Evolutionary conservation across 2,329 filamentous ascomycete genomes (phyloP).

Genomic region (Zymoseptoria tritici): DNA sequence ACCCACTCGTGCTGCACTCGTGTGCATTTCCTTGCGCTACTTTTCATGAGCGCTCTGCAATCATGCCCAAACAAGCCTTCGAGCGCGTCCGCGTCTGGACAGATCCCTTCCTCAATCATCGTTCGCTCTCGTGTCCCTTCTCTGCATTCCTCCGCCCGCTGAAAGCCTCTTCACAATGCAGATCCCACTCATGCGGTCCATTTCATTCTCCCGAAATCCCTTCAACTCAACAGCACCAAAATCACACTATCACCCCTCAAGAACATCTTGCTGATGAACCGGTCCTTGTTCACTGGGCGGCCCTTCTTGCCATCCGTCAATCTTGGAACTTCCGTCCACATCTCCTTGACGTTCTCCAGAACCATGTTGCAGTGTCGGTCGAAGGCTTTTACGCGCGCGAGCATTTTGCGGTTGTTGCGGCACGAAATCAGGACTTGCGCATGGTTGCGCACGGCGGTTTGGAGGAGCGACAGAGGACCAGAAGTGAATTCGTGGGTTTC

Average conservation of each 20-base stretch:
- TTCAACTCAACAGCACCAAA: conserved; percentile 65
- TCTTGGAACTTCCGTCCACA: conserved; percentile 95
- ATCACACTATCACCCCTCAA: conserved; percentile 82
- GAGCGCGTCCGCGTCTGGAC: not conserved
- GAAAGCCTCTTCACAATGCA: not conserved
- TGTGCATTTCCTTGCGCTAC: not conserved
- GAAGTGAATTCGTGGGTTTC: conserved; percentile 74
- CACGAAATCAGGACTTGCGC: conserved; percentile 94
- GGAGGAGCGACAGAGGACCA: conserved; percentile 83
- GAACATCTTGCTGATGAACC: conserved; percentile 98
- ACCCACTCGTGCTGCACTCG: not conserved
- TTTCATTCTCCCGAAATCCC: not conserved
- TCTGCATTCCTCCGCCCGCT: not conserved
- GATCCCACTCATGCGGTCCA: not conserved
- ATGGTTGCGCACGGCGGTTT: conserved; percentile 91
- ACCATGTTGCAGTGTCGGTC: conserved; percentile 99
- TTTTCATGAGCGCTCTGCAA: not conserved
- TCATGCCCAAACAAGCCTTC: not conserved
- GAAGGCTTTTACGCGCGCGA: conserved; percentile 96
- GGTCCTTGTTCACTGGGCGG: conserved; percentile 88
- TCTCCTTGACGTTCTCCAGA: conserved; percentile 93
- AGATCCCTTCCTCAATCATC: not conserved
- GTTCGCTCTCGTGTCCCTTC: too few relatives aligned
- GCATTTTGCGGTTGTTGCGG: conserved; percentile 95
- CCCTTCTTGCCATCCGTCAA: conserved; percentile 82